Evolutionary conservation across 2,329 filamentous ascomycete genomes (phyloP), one percentile per base, ranked within the genome.

Genomic region (Aspergillus sp.): DNA sequence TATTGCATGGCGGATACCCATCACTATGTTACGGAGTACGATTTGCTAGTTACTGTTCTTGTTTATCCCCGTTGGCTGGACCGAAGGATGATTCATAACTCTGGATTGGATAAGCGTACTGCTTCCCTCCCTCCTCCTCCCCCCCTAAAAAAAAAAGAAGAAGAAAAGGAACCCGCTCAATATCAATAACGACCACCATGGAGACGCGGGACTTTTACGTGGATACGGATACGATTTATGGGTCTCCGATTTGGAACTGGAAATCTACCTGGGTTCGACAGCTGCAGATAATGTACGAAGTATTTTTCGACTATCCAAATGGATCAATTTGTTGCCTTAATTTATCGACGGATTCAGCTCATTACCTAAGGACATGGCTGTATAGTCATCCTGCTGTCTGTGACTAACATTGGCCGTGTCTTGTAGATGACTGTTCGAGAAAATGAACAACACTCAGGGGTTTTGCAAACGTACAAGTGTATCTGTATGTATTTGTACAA

Each of bases 1-100:
- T 4, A 30, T 30, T 53, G 49, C 49, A 53, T 55, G 55, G 54
- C 51, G 55, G 49, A 60, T 59, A 60, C 58, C 58, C 53, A 46
- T 47, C 25, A 30, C 25, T 45, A 47, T 52, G 50, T 52, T 50
- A 30, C 25, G 25, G 25, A 12, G 25, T 30, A 30, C 12, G 25
- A 30, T 25, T 44, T 33, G 35, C 46, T 52, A 41, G 33, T n/a
- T 20, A 43, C 46, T 44, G 27, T 38, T 47, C 41, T 47, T 32
- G 38, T 44, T 48, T 51, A 38, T 43, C 30, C 17, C 41, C 49
- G 35, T 19, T 43, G 39, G 44, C 35, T 41, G 44, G 25, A 46
- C 35, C n/a, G 25, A 46, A 23, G 19, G 15, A 32, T 20, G 10
- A 46, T 39, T 35, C 13, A 35, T 3, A n/a, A 35, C 33, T 35